Percentiles rank a stretch among this genome's conserved stretches.
Conservation (phyloP, 148 eudicot genomes). For the Agrostemma githago region DNA sequence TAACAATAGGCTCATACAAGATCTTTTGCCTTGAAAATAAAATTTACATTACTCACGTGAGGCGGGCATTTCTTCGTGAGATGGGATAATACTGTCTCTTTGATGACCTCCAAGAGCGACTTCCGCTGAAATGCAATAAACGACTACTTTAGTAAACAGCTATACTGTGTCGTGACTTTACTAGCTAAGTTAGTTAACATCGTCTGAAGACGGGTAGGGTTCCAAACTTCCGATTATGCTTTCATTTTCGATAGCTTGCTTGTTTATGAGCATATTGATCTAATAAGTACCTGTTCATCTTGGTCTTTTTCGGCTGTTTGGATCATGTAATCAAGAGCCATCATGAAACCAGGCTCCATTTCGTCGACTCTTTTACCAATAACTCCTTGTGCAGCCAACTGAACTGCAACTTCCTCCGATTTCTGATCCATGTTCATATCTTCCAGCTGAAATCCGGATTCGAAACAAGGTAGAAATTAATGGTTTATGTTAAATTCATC, state of each 20-base stretch:
- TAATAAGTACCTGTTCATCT: slow-evolving; percentile 62
- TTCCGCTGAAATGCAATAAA: slow-evolving; percentile 55
- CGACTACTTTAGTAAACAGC: slow-evolving; percentile 11
- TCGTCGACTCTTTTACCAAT: slow-evolving; percentile 97
- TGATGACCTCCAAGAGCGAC: slow-evolving; percentile 83
- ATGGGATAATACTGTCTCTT: slow-evolving; percentile 91
- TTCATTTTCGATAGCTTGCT: neutral
- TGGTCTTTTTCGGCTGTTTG: slow-evolving; percentile 70
- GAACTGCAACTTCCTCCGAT: slow-evolving; percentile 78
- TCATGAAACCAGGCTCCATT: slow-evolving; percentile 94
- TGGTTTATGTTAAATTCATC: neutral
- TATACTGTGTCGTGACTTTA: neutral
- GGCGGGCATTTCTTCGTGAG: slow-evolving; percentile 97
- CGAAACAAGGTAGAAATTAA: neutral
- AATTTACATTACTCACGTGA: slow-evolving; percentile 54
- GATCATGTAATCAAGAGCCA: slow-evolving; percentile 99
- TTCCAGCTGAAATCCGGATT: slow-evolving; percentile 50
- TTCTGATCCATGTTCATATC: slow-evolving; percentile 91
- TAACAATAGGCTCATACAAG: neutral
- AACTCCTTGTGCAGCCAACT: slow-evolving; percentile 95
- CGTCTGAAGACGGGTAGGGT: neutral
- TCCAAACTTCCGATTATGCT: neutral
- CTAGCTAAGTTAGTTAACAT: too few relatives aligned
- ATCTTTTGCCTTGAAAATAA: neutral
- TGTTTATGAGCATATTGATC: neutral